Evolutionary conservation across 1,139 yeast genomes (phyloP).

Genomic region (Protomyces macrosporus): DNA sequence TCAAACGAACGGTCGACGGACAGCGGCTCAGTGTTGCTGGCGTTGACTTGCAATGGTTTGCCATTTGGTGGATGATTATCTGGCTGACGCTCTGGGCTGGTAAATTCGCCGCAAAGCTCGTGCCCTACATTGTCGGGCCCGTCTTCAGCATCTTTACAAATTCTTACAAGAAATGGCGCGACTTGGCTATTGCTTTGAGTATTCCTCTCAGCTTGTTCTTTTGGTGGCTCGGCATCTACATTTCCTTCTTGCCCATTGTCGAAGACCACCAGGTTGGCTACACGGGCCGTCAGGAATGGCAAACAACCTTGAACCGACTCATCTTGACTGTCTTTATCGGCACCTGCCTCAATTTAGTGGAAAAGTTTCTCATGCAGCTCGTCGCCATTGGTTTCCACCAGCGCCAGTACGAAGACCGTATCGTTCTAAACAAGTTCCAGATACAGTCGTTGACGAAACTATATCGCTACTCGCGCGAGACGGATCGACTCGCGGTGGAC

Average conservation of each 20-base stretch:
- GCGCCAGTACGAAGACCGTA: conserved; percentile 42
- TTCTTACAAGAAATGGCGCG: conserved; percentile 26
- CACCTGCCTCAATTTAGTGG: conserved; percentile 40
- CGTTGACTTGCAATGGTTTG: conserved; percentile 27
- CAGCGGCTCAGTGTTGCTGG: conserved; percentile 22
- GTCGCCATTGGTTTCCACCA: conserved; percentile 44
- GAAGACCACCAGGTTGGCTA: conserved; percentile 16
- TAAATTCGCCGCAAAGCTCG: conserved; percentile 23
- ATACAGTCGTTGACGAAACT: conserved; percentile 38
- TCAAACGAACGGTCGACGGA: conserved; percentile 1
- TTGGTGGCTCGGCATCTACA: conserved; percentile 26
- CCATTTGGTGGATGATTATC: conserved; percentile 28
- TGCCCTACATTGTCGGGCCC: conserved; percentile 25
- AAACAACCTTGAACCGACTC: conserved; percentile 39
- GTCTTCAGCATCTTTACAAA: conserved; percentile 24
- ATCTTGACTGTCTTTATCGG: conserved; percentile 42
- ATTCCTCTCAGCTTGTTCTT: conserved; percentile 24
- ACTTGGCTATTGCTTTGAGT: conserved; percentile 24
- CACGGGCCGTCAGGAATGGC: conserved; percentile 38
- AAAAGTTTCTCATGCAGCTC: conserved; percentile 41
- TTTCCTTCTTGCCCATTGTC: conserved; percentile 27
- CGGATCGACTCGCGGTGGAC: conserved; percentile 20
- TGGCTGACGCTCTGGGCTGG: conserved; percentile 29
- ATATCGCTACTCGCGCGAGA: conserved; percentile 38
- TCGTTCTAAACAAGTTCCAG: conserved; percentile 40